Percentiles rank a stretch among this genome's conserved stretches.
These are phyloP conservation scores for Fusarium coicis DNA, from an alignment of 2,329 filamentous ascomycete genomes.

Conservation along the genomic window DNA sequence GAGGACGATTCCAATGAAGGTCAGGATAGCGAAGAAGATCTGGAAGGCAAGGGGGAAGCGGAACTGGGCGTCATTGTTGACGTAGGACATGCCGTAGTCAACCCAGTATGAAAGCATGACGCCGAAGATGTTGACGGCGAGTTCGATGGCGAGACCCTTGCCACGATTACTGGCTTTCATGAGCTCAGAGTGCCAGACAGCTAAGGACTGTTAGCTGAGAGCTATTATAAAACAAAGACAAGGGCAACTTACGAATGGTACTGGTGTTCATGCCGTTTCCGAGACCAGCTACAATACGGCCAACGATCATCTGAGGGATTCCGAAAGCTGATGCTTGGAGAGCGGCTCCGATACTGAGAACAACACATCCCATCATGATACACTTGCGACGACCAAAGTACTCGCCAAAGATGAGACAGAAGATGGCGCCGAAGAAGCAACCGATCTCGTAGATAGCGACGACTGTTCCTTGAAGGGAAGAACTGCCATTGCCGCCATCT, in stretches of 20 bases:
- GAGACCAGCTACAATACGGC: conserved; percentile 56
- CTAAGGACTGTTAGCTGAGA: conserved; percentile 12
- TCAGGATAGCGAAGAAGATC: conserved; percentile 53
- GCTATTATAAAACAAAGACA: no score
- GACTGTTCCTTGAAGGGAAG: conserved; percentile 57
- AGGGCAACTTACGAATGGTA: conserved; percentile 51
- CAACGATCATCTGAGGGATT: conserved; percentile 57
- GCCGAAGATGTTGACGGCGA: conserved; percentile 54
- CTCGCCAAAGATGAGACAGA: conserved; percentile 54
- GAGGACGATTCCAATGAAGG: conserved; percentile 47
- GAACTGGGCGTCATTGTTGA: conserved; percentile 52
- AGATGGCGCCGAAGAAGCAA: conserved; percentile 59
- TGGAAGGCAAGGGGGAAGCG: conserved; percentile 59
- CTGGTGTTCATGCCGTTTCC: conserved; percentile 61
- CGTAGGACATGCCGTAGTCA: conserved; percentile 53
- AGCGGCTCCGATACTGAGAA: conserved; percentile 56
- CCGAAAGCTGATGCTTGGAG: conserved; percentile 54
- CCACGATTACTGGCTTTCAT: conserved; percentile 55
- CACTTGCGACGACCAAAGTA: conserved; percentile 54
- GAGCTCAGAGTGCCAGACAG: conserved; percentile 56
- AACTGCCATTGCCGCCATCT: conserved; percentile 51
- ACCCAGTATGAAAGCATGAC: conserved; percentile 51
- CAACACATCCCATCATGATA: conserved; percentile 53
- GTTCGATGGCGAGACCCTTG: conserved; percentile 43
- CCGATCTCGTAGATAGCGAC: conserved; percentile 61